These are phyloP conservation scores for Aegle marmelos DNA, from an alignment of 345 rosid species.

Conservation along the genomic window DNA sequence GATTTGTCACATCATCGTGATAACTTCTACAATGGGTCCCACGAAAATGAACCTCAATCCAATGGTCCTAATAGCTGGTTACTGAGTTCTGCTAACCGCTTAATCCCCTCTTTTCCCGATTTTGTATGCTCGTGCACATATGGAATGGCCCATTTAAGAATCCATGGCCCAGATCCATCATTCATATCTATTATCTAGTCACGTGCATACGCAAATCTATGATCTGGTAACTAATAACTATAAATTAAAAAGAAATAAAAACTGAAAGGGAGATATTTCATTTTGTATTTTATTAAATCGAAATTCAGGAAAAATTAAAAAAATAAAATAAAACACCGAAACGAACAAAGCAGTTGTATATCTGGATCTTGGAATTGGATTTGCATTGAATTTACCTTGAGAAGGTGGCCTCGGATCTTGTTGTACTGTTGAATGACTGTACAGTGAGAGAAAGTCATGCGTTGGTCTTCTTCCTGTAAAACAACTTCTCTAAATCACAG, in stretches of 20 bases:
- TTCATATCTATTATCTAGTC: constrained; percentile 19
- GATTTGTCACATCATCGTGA: constrained; percentile 26
- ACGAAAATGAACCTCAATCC: constrained; percentile 11
- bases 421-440: constrained; percentile 69
- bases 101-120: constrained; percentile 28
- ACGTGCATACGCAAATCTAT: constrained; percentile 50
- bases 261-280: too few relatives aligned
- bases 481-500: constrained; percentile 34
- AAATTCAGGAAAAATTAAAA: background rate
- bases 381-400: constrained; percentile 54
- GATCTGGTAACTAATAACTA: constrained; percentile 17
- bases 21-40: constrained; percentile 27
- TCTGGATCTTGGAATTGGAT: constrained; percentile 19
- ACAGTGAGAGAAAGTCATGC: constrained; percentile 86
- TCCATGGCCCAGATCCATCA: constrained; percentile 42
- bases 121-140: background rate
- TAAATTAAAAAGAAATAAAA: background rate
- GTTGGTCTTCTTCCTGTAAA: constrained; percentile 82
- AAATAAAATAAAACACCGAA: background rate
- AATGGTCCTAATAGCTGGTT: constrained; percentile 14
- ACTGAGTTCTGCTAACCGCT: constrained; percentile 2
- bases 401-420: constrained; percentile 77
- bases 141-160: constrained; percentile 28
- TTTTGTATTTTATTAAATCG: background rate
- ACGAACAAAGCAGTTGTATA: background rate